phyloP scores from a whole-genome alignment of 129 eudicot species.

The Tagetes erecta region DNA sequence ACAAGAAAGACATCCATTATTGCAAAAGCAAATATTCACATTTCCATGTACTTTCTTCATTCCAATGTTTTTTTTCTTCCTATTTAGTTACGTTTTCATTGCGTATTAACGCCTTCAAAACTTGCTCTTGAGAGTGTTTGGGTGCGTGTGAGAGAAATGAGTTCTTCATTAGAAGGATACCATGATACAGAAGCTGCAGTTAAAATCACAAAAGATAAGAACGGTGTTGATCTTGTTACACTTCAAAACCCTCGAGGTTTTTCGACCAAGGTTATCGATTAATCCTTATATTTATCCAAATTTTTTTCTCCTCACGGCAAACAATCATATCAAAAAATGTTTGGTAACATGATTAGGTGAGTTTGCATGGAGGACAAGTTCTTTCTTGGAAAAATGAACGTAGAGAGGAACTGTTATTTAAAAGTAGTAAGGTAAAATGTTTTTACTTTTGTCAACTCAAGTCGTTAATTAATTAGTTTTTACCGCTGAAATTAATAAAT shows the following conservation, averaged over 20 bases:
- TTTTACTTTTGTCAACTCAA: background rate
- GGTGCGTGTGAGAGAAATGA: background rate
- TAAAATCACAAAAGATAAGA: constrained; percentile 52
- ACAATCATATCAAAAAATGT: background rate
- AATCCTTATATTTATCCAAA: background rate
- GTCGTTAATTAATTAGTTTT: background rate
- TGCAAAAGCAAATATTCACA: constrained; percentile 36
- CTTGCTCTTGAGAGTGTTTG: background rate
- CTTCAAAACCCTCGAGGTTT: constrained; percentile 66
- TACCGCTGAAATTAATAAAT: background rate
- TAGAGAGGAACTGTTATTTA: constrained; percentile 81
- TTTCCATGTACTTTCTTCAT: constrained; percentile 14
- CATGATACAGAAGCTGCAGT: constrained; percentile 32
- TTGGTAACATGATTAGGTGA: constrained; percentile 32
- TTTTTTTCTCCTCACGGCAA: background rate
- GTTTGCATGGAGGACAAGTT: constrained; percentile 97
- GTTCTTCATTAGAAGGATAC: constrained; percentile 29
- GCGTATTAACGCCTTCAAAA: constrained; percentile 11
- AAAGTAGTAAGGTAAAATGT: constrained; percentile 65
- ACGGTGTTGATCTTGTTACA: constrained; percentile 60
- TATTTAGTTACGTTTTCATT: constrained; percentile 20
- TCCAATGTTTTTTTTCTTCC: constrained; percentile 21
- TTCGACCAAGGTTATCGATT: constrained; percentile 53
- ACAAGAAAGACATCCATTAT: constrained; percentile 41
- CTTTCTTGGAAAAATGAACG: constrained; percentile 85